Percentiles rank a stretch among this genome's conserved stretches.
phyloP scores from a whole-genome alignment of 495 filamentous ascomycete genomes.

The Lophiotrema nucula region DNA sequence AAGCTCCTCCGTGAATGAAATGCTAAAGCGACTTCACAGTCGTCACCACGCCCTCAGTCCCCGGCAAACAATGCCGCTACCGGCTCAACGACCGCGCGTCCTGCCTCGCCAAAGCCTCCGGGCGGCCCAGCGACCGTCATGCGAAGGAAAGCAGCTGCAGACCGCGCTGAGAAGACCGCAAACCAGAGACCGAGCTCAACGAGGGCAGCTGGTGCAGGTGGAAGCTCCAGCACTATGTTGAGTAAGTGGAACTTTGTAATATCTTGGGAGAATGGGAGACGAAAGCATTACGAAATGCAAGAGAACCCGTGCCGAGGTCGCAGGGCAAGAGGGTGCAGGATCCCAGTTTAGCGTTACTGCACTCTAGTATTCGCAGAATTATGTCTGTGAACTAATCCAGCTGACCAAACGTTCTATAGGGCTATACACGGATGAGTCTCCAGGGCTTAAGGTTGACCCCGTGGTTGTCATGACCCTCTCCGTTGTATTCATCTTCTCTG shows the following conservation, averaged over 20 bases:
- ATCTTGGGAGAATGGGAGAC: background rate
- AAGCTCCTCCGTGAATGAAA: too few species aligned
- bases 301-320: too few species aligned
- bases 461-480: slow-evolving; percentile 93
- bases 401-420: slow-evolving; percentile 46
- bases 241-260: slow-evolving; percentile 54
- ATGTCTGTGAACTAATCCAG: too few species aligned
- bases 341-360: too few species aligned
- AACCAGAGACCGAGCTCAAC: slow-evolving; percentile 90
- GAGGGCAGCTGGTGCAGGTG: slow-evolving; percentile 87
- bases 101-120: slow-evolving; percentile 83
- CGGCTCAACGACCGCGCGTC: slow-evolving; percentile 67
- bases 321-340: too few species aligned
- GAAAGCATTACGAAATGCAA: background rate
- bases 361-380: too few species aligned
- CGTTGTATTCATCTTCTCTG: slow-evolving; percentile 96
- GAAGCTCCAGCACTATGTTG: slow-evolving; percentile 96
- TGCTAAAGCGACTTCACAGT: too few species aligned
- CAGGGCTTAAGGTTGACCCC: slow-evolving; percentile 93
- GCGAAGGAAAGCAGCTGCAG: slow-evolving; percentile 87
- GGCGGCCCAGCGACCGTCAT: slow-evolving; percentile 93
- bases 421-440: slow-evolving; percentile 98
- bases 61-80: slow-evolving; percentile 49
- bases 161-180: slow-evolving; percentile 90
- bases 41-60: slow-evolving; percentile 72